Conservation (phyloP, 805 yeast species). For the Yarrowia divulgata region DNA sequence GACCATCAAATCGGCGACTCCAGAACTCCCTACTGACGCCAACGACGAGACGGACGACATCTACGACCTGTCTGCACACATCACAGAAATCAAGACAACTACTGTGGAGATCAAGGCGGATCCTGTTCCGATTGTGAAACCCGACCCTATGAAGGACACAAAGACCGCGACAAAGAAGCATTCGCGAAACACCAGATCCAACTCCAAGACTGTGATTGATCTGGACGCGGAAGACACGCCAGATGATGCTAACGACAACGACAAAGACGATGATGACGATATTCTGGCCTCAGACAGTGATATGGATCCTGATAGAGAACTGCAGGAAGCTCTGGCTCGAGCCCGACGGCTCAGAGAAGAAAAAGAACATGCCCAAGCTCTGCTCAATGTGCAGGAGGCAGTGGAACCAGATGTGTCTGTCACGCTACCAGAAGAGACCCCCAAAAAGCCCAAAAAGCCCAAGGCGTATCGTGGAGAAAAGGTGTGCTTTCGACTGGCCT, state of each 20-base stretch:
- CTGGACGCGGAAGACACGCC: neutral
- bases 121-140: neutral
- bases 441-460: neutral
- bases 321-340: slow-evolving; percentile 3
- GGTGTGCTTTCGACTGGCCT: slow-evolving; percentile 8
- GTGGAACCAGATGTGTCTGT: neutral
- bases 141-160: neutral
- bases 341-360: slow-evolving; percentile 2
- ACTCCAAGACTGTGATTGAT: neutral
- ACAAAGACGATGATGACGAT: neutral
- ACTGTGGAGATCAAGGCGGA: neutral
- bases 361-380: neutral
- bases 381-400: neutral
- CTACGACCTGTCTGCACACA: slow-evolving; percentile 14
- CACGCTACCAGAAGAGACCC: neutral
- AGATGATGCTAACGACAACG: neutral
- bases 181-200: neutral
- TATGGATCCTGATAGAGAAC: neutral
- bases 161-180: neutral
- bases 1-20: neutral
- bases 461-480: slow-evolving; percentile 15
- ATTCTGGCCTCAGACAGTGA: neutral
- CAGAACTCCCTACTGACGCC: neutral
- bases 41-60: slow-evolving; percentile 5
- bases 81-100: neutral